Evolutionary conservation across 2,329 filamentous ascomycete genomes (phyloP).

Genomic region (Nectriaceae sp.): DNA sequence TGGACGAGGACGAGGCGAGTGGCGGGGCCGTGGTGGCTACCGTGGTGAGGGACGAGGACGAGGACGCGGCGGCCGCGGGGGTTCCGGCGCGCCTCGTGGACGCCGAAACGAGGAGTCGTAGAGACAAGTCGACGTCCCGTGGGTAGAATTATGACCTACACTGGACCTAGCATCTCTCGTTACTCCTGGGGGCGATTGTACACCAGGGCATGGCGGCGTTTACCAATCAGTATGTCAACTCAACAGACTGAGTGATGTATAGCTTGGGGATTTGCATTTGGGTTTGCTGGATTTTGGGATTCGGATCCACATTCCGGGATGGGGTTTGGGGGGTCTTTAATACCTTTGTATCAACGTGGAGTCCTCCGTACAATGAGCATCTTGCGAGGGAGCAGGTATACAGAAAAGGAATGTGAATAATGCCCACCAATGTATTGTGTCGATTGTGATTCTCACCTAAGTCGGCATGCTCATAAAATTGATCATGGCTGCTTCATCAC

Average conservation of each 20-base stretch:
- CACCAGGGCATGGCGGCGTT: conserved; percentile 45
- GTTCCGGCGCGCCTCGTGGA: conserved; percentile 42
- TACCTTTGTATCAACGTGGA: conserved; percentile 29
- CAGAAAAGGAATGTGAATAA: conserved; percentile 28
- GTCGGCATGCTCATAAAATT: no score
- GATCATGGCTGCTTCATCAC: no score
- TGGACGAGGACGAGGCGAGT: conserved; percentile 49
- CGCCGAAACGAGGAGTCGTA: conserved; percentile 45
- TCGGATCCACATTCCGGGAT: conserved; percentile 28
- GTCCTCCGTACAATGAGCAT: conserved; percentile 20
- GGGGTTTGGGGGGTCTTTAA: conserved; percentile 27
- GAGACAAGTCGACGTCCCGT: conserved; percentile 26
- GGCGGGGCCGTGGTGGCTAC: conserved; percentile 53
- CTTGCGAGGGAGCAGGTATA: conserved; percentile 20
- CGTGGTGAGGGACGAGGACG: conserved; percentile 46
- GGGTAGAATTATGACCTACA: conserved; percentile 28
- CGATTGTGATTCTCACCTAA: conserved; percentile 4
- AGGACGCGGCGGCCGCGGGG: conserved; percentile 49
- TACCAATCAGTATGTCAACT: conserved; percentile 29
- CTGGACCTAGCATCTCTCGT: conserved; percentile 29
- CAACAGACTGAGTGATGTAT: conserved; percentile 27
- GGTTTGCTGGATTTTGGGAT: conserved; percentile 32
- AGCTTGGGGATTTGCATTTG: conserved; percentile 33
- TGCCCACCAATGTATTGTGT: conserved; percentile 26
- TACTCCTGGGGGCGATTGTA: conserved; percentile 36